Conservation (phyloP, 495 filamentous ascomycete genomes). For the Tuber magnatum region DNA sequence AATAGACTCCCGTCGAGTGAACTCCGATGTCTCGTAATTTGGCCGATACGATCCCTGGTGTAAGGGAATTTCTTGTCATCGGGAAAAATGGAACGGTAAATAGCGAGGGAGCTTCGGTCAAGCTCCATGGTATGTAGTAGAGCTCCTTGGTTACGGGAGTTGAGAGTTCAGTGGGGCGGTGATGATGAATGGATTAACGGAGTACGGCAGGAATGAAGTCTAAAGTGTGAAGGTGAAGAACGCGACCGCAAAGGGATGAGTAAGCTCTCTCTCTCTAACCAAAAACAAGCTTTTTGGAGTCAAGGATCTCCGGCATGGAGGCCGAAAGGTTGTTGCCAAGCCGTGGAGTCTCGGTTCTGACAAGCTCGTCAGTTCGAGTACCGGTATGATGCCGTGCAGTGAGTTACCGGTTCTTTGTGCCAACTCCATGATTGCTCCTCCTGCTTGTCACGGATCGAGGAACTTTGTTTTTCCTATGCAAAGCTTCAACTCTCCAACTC, state of each 20-base stretch:
- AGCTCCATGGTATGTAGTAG: slow-evolving; percentile 25
- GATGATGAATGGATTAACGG: background rate
- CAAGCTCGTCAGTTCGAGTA: background rate
- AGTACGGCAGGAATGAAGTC: background rate
- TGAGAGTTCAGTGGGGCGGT: background rate
- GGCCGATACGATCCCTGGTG: slow-evolving; percentile 21
- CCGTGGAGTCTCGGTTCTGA: background rate
- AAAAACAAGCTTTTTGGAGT: background rate
- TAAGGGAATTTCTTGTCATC: slow-evolving; percentile 38
- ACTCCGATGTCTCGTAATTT: slow-evolving; percentile 24
- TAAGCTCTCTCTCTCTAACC: background rate
- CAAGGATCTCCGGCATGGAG: background rate
- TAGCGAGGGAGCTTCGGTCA: slow-evolving; percentile 10
- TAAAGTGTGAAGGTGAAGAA: background rate
- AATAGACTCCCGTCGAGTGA: slow-evolving; percentile 30
- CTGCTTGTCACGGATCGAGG: background rate
- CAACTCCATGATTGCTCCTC: background rate
- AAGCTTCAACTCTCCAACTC: background rate
- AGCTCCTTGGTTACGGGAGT: background rate
- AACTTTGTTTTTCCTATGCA: background rate
- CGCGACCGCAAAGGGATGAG: background rate
- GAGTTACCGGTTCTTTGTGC: no score
- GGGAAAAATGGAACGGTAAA: slow-evolving; percentile 32
- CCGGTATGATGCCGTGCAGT: no score
- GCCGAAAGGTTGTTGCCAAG: background rate